phyloP scores from a whole-genome alignment of 495 filamentous ascomycete species.

The Poronia punctata region DNA sequence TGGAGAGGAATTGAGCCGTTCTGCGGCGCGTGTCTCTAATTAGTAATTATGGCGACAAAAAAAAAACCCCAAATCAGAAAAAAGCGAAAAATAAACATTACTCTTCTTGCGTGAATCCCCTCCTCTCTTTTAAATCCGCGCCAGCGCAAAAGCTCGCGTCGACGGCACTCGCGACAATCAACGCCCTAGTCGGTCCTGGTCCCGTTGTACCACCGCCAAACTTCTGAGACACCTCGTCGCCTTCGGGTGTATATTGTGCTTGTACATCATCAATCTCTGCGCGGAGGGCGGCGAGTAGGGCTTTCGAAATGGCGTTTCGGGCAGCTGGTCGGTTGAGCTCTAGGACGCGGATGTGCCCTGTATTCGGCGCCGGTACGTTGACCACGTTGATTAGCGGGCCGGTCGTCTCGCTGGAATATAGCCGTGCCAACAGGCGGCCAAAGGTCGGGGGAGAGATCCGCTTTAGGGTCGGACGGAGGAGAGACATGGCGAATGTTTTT shows the following conservation, averaged over 20 bases:
- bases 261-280: slow-evolving; percentile 63
- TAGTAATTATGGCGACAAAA: slow-evolving; percentile 7
- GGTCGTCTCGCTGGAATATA: slow-evolving; percentile 27
- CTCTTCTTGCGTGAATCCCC: slow-evolving; percentile 65
- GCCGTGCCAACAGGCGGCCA: slow-evolving; percentile 19
- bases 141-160: slow-evolving; percentile 87
- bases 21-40: slow-evolving; percentile 32
- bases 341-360: slow-evolving; percentile 79
- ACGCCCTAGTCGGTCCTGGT: slow-evolving; percentile 56
- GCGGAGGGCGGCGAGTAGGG: slow-evolving; percentile 62
- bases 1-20: slow-evolving; percentile 65
- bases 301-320: slow-evolving; percentile 82
- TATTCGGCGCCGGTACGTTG: slow-evolving; percentile 69
- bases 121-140: slow-evolving; percentile 86
- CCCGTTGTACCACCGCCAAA: slow-evolving; percentile 31
- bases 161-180: slow-evolving; percentile 71
- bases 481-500: slow-evolving; percentile 8
- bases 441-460: slow-evolving; percentile 11
- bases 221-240: slow-evolving; percentile 34
- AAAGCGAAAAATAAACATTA: slow-evolving; percentile 17
- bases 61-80: slow-evolving; percentile 26
- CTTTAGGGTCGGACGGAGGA: slow-evolving; percentile 14
- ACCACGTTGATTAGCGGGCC: slow-evolving; percentile 58
- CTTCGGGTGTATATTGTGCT: slow-evolving; percentile 52
- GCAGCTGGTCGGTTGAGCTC: slow-evolving; percentile 77